These are phyloP conservation scores for Endocalyx cinctus DNA, from an alignment of 2,329 filamentous ascomycete genomes.

Conservation along the genomic window DNA sequence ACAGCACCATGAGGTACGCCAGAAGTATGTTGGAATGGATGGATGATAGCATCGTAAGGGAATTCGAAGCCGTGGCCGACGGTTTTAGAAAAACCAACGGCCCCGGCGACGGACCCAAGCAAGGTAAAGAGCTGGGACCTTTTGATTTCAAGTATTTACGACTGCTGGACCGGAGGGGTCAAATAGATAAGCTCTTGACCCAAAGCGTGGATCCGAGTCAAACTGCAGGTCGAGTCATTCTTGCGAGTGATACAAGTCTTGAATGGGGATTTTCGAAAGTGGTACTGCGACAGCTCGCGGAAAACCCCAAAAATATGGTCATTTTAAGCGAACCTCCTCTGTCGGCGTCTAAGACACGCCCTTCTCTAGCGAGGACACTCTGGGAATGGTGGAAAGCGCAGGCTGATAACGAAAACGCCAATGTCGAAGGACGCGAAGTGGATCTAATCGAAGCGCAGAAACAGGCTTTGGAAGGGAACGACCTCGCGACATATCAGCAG, in stretches of 20 bases:
- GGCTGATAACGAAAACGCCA: conserved; percentile 45
- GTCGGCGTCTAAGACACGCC: conserved; percentile 33
- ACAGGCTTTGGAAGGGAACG: conserved; percentile 66
- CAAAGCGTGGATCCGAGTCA: conserved; percentile 37
- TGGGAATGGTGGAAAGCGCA: conserved; percentile 77
- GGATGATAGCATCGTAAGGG: conserved; percentile 89
- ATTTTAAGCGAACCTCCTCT: conserved; percentile 75
- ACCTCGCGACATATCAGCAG: conserved; percentile 81
- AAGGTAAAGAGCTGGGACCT: conserved; percentile 57
- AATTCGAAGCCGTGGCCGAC: conserved; percentile 72
- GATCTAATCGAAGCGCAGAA: conserved; percentile 57
- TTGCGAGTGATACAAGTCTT: conserved; percentile 84
- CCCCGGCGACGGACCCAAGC: conserved; percentile 42
- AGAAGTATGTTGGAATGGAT: conserved; percentile 99
- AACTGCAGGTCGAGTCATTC: conserved; percentile 64
- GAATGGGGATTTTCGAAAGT: conserved; percentile 95
- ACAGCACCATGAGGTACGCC: conserved; percentile 84
- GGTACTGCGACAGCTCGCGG: conserved; percentile 67
- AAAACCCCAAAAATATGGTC: conserved; percentile 75
- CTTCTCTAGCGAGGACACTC: conserved; percentile 66
- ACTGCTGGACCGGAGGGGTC: conserved; percentile 74
- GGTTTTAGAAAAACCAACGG: conserved; percentile 40
- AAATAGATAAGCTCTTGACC: conserved; percentile 66
- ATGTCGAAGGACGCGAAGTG: conserved; percentile 54
- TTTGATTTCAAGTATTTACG: conserved; percentile 88